Conservation (phyloP, 257 asterid genomes). For the Solanum chaucha region DNA sequence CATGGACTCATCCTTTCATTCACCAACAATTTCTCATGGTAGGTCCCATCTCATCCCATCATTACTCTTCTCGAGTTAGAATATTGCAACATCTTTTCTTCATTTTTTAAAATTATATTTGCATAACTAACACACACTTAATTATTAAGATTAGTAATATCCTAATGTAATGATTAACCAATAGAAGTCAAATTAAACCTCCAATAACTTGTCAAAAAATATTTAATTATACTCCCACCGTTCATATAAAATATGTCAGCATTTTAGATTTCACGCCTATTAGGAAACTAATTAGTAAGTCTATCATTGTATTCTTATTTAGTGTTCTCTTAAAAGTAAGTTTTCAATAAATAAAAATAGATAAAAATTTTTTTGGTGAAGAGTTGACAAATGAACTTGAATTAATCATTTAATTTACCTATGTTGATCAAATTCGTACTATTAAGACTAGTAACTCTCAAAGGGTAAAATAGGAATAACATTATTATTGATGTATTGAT, state of each 20-base stretch:
- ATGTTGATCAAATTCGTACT: too few relatives aligned
- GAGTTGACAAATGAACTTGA: not conserved
- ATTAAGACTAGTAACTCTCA: too few relatives aligned
- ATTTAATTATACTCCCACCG: not conserved
- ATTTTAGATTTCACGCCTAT: not conserved
- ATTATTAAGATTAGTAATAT: not conserved
- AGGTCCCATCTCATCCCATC: slow-evolving; percentile 6
- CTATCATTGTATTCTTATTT: not conserved
- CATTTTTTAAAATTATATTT: not conserved
- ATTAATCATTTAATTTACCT: too few relatives aligned
- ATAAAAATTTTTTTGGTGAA: not conserved
- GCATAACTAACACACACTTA: not conserved
- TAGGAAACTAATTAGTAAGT: too few relatives aligned
- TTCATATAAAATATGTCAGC: not conserved
- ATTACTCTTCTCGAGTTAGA: not conserved
- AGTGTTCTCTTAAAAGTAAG: too few relatives aligned
- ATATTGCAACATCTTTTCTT: not conserved
- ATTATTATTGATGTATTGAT: too few relatives aligned
- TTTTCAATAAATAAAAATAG: not conserved
- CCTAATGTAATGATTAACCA: not conserved
- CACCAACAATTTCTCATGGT: slow-evolving; percentile 16
- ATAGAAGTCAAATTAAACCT: not conserved
- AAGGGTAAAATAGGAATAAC: too few relatives aligned
- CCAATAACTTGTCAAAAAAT: not conserved
- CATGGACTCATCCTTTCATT: not conserved